These are phyloP conservation scores for Lepidopterella palustris DNA, from an alignment of 495 filamentous ascomycete genomes.

Conservation along the genomic window DNA sequence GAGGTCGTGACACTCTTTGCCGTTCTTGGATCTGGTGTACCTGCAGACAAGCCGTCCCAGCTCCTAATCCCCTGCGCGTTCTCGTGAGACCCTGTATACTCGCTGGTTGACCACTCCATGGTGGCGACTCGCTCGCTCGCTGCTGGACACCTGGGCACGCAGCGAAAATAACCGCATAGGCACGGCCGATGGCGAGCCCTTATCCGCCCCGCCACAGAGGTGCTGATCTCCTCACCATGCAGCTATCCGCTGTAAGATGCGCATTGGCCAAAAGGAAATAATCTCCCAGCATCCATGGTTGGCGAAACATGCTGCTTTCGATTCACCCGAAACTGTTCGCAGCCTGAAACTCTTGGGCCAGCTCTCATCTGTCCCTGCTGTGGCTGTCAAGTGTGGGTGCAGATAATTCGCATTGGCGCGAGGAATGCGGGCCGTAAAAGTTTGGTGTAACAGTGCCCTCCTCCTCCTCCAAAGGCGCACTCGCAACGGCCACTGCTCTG, in stretches of 20 bases:
- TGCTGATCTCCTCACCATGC: constrained; percentile 15
- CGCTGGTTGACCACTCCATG: too few species aligned
- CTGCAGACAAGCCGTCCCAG: not conserved
- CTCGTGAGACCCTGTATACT: not conserved
- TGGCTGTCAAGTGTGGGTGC: constrained; percentile 3
- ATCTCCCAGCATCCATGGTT: constrained; percentile 6
- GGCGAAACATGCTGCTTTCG: constrained; percentile 10
- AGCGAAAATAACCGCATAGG: too few species aligned
- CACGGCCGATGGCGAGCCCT: too few species aligned
- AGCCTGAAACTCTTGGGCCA: constrained; percentile 15
- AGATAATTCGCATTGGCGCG: constrained; percentile 16
- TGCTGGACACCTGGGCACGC: too few species aligned
- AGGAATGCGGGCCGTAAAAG: constrained; percentile 22
- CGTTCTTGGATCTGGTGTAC: constrained; percentile 1
- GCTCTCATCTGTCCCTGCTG: constrained; percentile 1
- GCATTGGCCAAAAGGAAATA: constrained; percentile 16
- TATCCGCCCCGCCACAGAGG: too few species aligned
- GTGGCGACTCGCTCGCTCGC: too few species aligned
- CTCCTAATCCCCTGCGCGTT: not conserved
- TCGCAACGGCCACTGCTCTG: constrained; percentile 1
- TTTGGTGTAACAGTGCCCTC: constrained; percentile 24
- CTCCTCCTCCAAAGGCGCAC: constrained; percentile 2
- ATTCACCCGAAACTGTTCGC: constrained; percentile 12
- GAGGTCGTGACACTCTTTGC: not conserved
- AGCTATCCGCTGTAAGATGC: constrained; percentile 24